phyloP scores from a whole-genome alignment of 2,329 filamentous ascomycete genomes.

The Bimuria novae-zelandiae region DNA sequence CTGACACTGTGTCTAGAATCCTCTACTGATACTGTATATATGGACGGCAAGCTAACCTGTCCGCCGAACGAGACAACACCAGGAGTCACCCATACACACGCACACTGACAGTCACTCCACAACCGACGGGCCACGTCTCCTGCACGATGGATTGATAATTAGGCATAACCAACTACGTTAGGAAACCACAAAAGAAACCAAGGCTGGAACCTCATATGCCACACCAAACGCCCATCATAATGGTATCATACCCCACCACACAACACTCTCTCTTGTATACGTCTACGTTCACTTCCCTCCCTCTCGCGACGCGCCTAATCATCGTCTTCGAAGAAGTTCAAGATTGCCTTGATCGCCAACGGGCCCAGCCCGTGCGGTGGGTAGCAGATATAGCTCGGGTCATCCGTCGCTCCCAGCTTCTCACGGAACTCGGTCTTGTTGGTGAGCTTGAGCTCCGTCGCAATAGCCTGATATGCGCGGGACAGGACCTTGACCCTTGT shows the following conservation, averaged over 20 bases:
- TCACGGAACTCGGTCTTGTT: constrained; percentile 88
- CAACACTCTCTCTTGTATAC: background rate
- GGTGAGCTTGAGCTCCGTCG: constrained; percentile 79
- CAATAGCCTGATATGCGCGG: constrained; percentile 79
- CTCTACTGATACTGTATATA: too few relatives aligned
- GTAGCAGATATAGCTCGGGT: constrained; percentile 88
- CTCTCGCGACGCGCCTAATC: constrained; percentile 25
- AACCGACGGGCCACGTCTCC: too few relatives aligned
- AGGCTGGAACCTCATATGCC: background rate
- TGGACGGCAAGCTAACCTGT: too few relatives aligned
- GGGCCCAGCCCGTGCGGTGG: constrained; percentile 83
- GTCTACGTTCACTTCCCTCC: too few relatives aligned
- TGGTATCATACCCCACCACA: constrained; percentile 6
- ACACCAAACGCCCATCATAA: constrained; percentile 4
- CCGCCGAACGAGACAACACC: too few relatives aligned
- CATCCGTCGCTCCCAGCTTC: constrained; percentile 84
- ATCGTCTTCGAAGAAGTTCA: constrained; percentile 86
- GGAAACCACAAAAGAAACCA: background rate
- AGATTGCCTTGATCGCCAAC: constrained; percentile 79
- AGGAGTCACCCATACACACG: too few relatives aligned
- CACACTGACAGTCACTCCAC: too few relatives aligned
- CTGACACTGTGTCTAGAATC: too few relatives aligned
- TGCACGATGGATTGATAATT: background rate
- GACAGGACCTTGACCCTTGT: constrained; percentile 79
- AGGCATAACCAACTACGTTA: background rate